Conservation (phyloP, 2,329 filamentous ascomycete genomes). For the Xylariaceae sp. region DNA sequence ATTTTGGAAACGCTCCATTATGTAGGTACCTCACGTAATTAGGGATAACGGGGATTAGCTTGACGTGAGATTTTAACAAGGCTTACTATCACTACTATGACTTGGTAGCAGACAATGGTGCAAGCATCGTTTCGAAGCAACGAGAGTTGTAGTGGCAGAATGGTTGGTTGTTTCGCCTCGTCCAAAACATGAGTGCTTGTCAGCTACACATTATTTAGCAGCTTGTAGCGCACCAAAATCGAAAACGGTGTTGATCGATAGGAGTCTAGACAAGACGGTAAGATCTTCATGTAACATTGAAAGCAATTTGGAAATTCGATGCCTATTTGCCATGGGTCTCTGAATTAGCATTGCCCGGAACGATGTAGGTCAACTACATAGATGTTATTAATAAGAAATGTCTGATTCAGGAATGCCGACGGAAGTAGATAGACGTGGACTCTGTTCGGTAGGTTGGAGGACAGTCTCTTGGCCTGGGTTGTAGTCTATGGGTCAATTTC, state of each 20-base stretch:
- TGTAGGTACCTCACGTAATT: neutral
- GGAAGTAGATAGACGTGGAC: neutral
- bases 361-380: too few species aligned
- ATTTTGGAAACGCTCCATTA: neutral
- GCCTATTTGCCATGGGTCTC: neutral
- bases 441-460: neutral
- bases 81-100: neutral
- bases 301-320: neutral
- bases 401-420: neutral
- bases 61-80: neutral
- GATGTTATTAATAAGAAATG: neutral
- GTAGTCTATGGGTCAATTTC: neutral
- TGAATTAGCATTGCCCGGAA: neutral
- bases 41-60: neutral
- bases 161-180: neutral
- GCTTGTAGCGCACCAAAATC: neutral
- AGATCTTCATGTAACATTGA: too few species aligned
- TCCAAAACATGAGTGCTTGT: neutral
- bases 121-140: neutral
- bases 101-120: neutral
- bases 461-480: conserved; percentile 3
- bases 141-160: neutral
- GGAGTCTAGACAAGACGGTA: too few species aligned
- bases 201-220: neutral
- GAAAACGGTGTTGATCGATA: too few species aligned